phyloP scores from a whole-genome alignment of 148 eudicot species.

The Bassia scoparia region DNA sequence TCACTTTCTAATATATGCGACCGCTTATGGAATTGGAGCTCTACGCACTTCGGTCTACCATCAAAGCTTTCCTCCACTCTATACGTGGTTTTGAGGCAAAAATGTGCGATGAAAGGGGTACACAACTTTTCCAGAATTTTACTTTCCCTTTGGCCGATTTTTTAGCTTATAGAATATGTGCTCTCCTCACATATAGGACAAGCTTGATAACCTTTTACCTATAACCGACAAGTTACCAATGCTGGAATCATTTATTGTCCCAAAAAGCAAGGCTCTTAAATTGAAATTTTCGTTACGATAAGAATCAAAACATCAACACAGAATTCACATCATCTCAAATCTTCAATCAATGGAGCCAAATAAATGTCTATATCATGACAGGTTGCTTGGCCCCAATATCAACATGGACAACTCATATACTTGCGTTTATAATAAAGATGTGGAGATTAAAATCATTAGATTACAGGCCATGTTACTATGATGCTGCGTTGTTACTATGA shows the following conservation, averaged over 20 bases:
- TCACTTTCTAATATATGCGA: background rate
- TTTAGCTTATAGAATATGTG: background rate
- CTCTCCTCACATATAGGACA: background rate
- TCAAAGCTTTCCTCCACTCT: background rate
- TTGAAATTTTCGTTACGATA: background rate
- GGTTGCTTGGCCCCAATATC: background rate
- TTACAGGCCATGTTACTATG: conserved; percentile 7
- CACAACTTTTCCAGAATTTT: background rate
- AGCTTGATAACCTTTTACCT: background rate
- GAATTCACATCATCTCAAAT: background rate
- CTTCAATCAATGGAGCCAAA: background rate
- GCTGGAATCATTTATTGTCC: background rate
- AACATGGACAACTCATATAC: conserved; percentile 3
- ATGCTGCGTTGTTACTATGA: conserved; percentile 1
- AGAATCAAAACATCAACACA: conserved; percentile 1
- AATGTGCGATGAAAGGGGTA: background rate
- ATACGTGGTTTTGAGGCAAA: background rate
- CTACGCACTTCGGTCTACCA: background rate
- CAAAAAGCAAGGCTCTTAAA: background rate
- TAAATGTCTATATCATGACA: background rate
- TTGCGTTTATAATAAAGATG: background rate
- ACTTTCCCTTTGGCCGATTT: too few relatives aligned
- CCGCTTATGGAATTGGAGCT: background rate
- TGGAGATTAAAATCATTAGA: conserved; percentile 8
- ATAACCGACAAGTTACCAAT: background rate